Conservation (phyloP, 306 rosid genomes). For the Macrotyloma uniflorum region DNA sequence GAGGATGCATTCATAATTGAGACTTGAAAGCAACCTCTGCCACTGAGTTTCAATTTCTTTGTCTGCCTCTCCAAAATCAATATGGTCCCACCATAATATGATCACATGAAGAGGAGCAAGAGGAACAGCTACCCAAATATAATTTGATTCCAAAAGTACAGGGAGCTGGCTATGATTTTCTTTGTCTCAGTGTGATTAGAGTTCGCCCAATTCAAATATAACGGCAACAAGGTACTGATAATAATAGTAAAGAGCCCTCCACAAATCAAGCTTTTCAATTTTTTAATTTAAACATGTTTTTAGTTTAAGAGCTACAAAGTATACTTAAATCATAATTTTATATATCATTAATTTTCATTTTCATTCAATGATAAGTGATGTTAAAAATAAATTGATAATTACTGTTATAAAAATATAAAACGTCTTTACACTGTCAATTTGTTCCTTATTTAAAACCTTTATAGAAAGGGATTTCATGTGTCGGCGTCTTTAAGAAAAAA, state of each 20-base stretch:
- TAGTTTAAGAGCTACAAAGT: too few relatives aligned
- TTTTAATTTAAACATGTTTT: too few relatives aligned
- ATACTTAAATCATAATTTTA: too few relatives aligned
- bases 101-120: conserved; percentile 27
- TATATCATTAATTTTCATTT: too few relatives aligned
- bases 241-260: too few relatives aligned
- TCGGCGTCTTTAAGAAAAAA: not conserved
- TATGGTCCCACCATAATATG: conserved; percentile 36
- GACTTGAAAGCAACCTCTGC: conserved; percentile 41
- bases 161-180: not conserved
- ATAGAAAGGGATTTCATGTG: not conserved
- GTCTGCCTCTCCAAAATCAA: conserved; percentile 40
- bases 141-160: not conserved
- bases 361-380: too few relatives aligned
- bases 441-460: not conserved
- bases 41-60: conserved; percentile 34
- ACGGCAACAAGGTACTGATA: not conserved
- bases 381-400: too few relatives aligned
- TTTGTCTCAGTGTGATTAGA: not conserved
- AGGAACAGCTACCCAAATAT: not conserved
- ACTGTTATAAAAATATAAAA: too few relatives aligned
- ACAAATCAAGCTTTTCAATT: not conserved
- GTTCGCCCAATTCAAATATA: conserved; percentile 16
- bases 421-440: too few relatives aligned
- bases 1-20: conserved; percentile 38